Base-by-base conservation (phyloP, 495 filamentous ascomycete genomes). In the Letharia columbiana region DNA sequence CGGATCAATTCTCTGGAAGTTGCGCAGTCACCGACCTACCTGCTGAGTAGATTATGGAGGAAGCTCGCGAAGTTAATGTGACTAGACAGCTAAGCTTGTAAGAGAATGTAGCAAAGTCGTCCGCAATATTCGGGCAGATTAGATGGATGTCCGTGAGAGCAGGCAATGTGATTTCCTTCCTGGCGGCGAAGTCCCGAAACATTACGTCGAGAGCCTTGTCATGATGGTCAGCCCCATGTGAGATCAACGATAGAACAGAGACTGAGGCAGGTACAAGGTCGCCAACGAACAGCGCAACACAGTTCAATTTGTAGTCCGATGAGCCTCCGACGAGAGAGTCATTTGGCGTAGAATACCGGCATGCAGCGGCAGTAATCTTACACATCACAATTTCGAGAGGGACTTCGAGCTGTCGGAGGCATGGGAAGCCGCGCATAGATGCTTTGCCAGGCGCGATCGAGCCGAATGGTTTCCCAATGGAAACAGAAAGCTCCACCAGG, bases 361-460 rank as follows among this genome's bases (percentile, higher is more conserved):
- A n/a, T 23, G 62, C 68, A 47, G 68, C 65, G 68, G 67, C 67
- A 65, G 69, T 66, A 23, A 71, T 64, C 52, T 74, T 75, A 66
- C 68, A 75, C 73, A 77, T 66, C 62, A 70, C 71, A 69, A 75
- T 49, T 65, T 76, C 71, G 52, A 77, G 70, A 65, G 75, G 75
- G 56, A 72, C 61, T 66, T 75, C 66, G 60, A 77, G 70, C 67
- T 69, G 73, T 68, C 73, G 31, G 44, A 78, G 70, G 39, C 68
- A 65, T 62, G 71, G 68, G 45, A 76, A 77, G 47, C 72, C 71
- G 61, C 72, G 70, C 70, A 75, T 62, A 9, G 73, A 77, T 72
- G 65, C 71, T 59, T 70, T 71, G 50, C 75, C 76, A 50, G 71
- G 73, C 61, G 67, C 62, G 52, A 74, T 69, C 23, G 72, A 71